Evolutionary conservation across 2,329 filamentous ascomycete genomes (phyloP), one percentile per base, ranked within the genome.

Genomic region (Aurifilum marmelostoma): DNA sequence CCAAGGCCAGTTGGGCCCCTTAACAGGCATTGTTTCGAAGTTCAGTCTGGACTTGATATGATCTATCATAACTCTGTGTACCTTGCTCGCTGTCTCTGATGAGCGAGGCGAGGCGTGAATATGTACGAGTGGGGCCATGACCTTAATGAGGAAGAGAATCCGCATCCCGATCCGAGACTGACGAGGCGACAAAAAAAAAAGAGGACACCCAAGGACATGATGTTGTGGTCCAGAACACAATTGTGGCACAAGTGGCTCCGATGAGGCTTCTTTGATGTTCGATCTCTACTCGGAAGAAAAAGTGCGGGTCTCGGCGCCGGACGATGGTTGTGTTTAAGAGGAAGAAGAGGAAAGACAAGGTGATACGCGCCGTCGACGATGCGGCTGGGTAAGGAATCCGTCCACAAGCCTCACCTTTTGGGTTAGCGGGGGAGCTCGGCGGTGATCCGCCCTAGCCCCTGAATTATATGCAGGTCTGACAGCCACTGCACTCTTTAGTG

Each of bases 371-470:
- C 52, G 52, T n/a, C 32, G 56, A 32, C 27, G 56, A 59, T 37
- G 32, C 56, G 56, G 56, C 56, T 59, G 6, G 29, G 21, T 4
- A 56, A 29, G 41, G 34, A 34, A 34, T 34, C 4, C 34, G 34
- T 47, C 2, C 41, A 18, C 27, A 5, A 18, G 11, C 3, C 27
- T 27, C 24, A 16, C 27, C 24, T 29, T 60, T 47, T 29, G 18
- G 37, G 37, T 62, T 41, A 62, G 59, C 37, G 29, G 21, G 21
- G 24, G 29, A 21, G 8, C 29, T 16, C 34, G 24, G 41, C 12
- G 27, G 58, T 61, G 61, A 43, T 60, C 68, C 60, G 58, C 63
- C 64, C 16, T 27, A 56, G 61, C 11, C 64, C 68, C 68, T 69
- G 65, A 67, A 69, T 68, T 64, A 65, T 27, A 32, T 43, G 41